A percentile compares a stretch with the other conserved stretches of the same genome.
These are phyloP conservation scores for Ophiorrhiza pumila DNA, from an alignment of 257 asterid genomes.

Conservation along the genomic window DNA sequence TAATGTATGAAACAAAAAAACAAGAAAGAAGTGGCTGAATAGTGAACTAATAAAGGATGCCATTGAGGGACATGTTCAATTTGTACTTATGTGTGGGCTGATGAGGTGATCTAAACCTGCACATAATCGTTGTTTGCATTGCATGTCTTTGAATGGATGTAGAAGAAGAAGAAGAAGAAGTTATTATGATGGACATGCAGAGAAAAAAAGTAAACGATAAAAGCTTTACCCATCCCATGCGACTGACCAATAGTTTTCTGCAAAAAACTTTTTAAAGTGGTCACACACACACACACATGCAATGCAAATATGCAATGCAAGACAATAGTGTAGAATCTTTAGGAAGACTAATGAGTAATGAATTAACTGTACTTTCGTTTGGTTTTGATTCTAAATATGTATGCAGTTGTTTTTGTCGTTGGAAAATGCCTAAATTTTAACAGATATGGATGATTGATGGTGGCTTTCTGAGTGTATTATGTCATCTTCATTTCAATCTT, in stretches of 20 bases:
- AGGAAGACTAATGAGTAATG: not conserved
- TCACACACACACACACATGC: conserved; percentile 13
- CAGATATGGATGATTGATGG: conserved; percentile 32
- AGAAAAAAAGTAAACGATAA: conserved; percentile 7
- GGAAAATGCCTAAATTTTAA: conserved; percentile 24
- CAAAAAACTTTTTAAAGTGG: conserved; percentile 19
- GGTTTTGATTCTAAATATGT: conserved; percentile 10
- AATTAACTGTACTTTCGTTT: conserved; percentile 1
- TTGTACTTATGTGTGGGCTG: conserved; percentile 20
- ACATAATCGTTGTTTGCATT: not conserved
- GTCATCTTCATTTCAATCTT: conserved; percentile 17
- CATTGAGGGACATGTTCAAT: conserved; percentile 14
- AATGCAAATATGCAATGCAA: conserved; percentile 3
- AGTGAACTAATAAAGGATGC: not conserved
- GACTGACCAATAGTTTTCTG: conserved; percentile 11
- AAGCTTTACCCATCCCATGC: conserved; percentile 12
- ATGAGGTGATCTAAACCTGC: conserved; percentile 15
- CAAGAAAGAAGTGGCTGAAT: not conserved
- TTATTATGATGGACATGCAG: conserved; percentile 22
- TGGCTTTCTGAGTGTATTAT: conserved; percentile 23
- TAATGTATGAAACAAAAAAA: not conserved
- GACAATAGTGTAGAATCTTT: conserved; percentile 19
- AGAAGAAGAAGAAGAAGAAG: too few relatives aligned
- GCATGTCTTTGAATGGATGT: conserved; percentile 16
- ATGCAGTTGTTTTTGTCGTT: conserved; percentile 1